These are phyloP conservation scores for Microbotryomycetes sp. DNA, from an alignment of 1,284 basidiomycete genomes.

Conservation along the genomic window DNA sequence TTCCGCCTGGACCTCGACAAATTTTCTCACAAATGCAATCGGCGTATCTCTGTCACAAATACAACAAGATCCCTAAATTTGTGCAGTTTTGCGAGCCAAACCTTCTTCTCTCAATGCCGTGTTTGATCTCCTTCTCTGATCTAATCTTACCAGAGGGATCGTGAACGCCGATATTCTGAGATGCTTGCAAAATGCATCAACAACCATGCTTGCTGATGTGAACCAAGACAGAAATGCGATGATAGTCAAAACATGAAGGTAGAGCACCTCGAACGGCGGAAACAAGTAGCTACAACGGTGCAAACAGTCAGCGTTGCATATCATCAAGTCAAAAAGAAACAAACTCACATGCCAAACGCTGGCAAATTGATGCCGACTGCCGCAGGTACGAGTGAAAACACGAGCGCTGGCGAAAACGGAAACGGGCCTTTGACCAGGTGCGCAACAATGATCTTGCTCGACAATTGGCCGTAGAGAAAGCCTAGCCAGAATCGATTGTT, in stretches of 20 bases:
- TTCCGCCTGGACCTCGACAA: no score
- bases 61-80: not conserved
- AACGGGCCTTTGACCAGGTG: conserved; percentile 21
- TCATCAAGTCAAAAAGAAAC: not conserved
- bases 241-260: conserved; percentile 23
- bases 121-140: not conserved
- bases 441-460: conserved; percentile 26
- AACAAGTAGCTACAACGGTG: conserved; percentile 1
- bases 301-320: conserved; percentile 2
- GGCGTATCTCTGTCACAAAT: no score
- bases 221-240: conserved; percentile 24
- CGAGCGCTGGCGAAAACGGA: conserved; percentile 16
- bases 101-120: not conserved
- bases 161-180: conserved; percentile 32
- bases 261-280: conserved; percentile 12
- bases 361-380: conserved; percentile 17
- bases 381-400: conserved; percentile 10
- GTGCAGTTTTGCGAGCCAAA: not conserved
- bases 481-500: not conserved
- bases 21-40: no score
- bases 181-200: conserved; percentile 24
- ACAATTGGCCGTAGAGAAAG: conserved; percentile 24
- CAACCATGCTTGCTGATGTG: conserved; percentile 27
- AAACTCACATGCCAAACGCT: conserved; percentile 5
- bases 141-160: conserved; percentile 17